Evolutionary conservation across 2,329 filamentous ascomycete species (phyloP).

Genomic region (Ilyonectria robusta): DNA sequence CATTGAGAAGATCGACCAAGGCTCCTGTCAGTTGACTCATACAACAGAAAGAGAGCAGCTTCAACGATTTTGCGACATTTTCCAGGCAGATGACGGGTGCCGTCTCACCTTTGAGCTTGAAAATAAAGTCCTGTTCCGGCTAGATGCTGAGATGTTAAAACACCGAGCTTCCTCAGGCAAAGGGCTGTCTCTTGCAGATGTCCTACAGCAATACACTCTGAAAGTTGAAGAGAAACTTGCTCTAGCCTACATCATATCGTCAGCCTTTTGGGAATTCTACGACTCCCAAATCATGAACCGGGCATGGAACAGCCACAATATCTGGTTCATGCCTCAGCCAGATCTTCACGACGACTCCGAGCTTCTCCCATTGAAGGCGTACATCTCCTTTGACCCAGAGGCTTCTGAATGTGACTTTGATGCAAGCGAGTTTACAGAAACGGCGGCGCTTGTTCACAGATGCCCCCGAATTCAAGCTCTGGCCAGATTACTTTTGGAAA

Average conservation of each 20-base stretch:
- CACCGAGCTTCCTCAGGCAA: constrained; percentile 1
- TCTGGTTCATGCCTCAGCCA: constrained; percentile 36
- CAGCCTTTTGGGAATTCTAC: constrained; percentile 34
- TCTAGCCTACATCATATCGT: constrained; percentile 26
- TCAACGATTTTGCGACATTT: constrained; percentile 11
- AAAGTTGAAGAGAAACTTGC: constrained; percentile 29
- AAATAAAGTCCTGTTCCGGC: neutral
- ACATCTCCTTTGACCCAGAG: constrained; percentile 16
- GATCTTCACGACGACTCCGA: constrained; percentile 6
- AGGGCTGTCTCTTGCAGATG: constrained; percentile 6
- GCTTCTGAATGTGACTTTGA: constrained; percentile 12
- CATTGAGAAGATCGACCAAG: neutral
- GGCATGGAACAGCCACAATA: constrained; percentile 30
- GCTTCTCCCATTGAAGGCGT: constrained; percentile 13
- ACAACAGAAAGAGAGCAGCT: neutral
- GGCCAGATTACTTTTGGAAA: constrained; percentile 11
- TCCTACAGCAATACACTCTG: constrained; percentile 19
- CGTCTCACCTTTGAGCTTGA: constrained; percentile 16
- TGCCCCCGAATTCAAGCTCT: constrained; percentile 17
- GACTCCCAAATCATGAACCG: constrained; percentile 33
- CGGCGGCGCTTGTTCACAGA: constrained; percentile 5
- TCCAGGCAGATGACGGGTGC: constrained; percentile 7
- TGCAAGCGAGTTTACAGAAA: neutral
- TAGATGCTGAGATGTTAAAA: constrained; percentile 9
- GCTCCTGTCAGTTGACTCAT: neutral